phyloP scores from a whole-genome alignment of 495 filamentous ascomycete genomes.

The Parathielavia hyrcaniae region DNA sequence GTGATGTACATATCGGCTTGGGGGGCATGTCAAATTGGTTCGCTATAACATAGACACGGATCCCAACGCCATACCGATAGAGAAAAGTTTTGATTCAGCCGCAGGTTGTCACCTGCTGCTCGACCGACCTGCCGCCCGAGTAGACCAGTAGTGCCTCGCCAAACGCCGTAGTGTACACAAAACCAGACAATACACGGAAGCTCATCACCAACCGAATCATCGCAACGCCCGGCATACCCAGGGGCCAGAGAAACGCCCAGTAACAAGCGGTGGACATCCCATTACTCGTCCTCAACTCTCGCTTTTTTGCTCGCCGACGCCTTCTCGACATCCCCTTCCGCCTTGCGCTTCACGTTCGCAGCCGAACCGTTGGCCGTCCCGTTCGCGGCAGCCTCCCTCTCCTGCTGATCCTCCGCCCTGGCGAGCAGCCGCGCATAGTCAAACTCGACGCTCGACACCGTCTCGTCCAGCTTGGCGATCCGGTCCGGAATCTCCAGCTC shows the following conservation, averaged over 20 bases:
- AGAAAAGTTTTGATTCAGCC: too few species aligned
- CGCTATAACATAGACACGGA: neutral
- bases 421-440: slow-evolving; percentile 68
- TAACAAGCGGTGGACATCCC: neutral
- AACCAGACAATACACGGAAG: slow-evolving; percentile 2
- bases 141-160: neutral
- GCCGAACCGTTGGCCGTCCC: slow-evolving; percentile 16
- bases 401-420: slow-evolving; percentile 29
- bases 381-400: slow-evolving; percentile 17
- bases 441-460: slow-evolving; percentile 67
- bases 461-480: slow-evolving; percentile 74
- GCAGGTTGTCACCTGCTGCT: neutral
- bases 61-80: neutral
- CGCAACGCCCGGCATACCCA: neutral
- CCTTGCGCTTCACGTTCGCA: slow-evolving; percentile 15
- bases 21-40: neutral
- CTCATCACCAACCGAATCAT: neutral
- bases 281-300: slow-evolving; percentile 24
- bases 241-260: neutral
- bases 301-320: slow-evolving; percentile 33
- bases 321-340: slow-evolving; percentile 15
- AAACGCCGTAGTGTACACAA: slow-evolving; percentile 18
- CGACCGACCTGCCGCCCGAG: neutral
- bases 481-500: slow-evolving; percentile 73
- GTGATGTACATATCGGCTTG: neutral